These are phyloP conservation scores for Penicillium vulpinum DNA, from an alignment of 2,329 filamentous ascomycete species.

Conservation along the genomic window DNA sequence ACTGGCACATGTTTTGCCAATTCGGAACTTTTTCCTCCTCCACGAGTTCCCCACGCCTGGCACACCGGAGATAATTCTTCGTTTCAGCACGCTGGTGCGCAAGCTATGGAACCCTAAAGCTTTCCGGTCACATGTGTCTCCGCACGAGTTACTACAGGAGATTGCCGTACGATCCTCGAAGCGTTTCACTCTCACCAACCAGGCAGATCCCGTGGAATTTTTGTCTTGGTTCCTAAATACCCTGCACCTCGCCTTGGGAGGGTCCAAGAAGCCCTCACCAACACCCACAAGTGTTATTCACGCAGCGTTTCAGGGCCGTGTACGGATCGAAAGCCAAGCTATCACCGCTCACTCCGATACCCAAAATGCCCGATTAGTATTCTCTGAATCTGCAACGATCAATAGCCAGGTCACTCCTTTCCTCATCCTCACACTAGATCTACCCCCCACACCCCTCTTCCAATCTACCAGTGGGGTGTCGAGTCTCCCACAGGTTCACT, in stretches of 20 bases:
- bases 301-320: slow-evolving; percentile 85
- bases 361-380: slow-evolving; percentile 78
- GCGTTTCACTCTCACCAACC: slow-evolving; percentile 83
- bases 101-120: slow-evolving; percentile 98
- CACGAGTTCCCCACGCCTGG: slow-evolving; percentile 69
- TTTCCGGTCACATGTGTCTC: slow-evolving; percentile 95
- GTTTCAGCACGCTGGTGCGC: slow-evolving; percentile 84
- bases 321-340: slow-evolving; percentile 89
- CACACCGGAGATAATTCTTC: slow-evolving; percentile 76
- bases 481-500: slow-evolving; percentile 78
- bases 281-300: slow-evolving; percentile 72
- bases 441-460: slow-evolving; percentile 89
- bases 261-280: slow-evolving; percentile 79
- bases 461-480: slow-evolving; percentile 93
- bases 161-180: slow-evolving; percentile 87
- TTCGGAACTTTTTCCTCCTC: slow-evolving; percentile 89
- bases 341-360: slow-evolving; percentile 88
- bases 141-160: slow-evolving; percentile 94
- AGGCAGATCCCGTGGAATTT: slow-evolving; percentile 96
- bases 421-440: slow-evolving; percentile 87
- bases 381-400: slow-evolving; percentile 85
- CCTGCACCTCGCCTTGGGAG: slow-evolving; percentile 85
- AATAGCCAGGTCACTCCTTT: slow-evolving; percentile 76
- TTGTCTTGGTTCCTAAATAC: slow-evolving; percentile 97
- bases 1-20: slow-evolving; percentile 80